Conservation (phyloP, 2,329 filamentous ascomycete genomes). For the Sclerotinia subarctica region DNA sequence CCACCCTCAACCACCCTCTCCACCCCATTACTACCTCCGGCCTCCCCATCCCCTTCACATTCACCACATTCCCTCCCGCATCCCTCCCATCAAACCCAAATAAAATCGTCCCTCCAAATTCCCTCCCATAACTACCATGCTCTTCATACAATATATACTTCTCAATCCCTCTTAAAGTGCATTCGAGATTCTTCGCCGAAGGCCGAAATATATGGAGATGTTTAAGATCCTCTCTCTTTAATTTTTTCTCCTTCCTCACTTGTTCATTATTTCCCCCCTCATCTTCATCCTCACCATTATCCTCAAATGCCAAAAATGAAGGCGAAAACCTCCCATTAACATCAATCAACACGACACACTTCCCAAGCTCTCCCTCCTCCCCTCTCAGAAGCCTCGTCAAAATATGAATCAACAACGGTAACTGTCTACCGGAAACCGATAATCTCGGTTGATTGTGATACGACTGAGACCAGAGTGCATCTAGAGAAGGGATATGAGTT, state of each 20-base stretch:
- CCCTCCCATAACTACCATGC: conserved; percentile 33
- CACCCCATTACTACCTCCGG: conserved; percentile 29
- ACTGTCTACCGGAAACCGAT: conserved; percentile 13
- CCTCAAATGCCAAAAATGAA: conserved; percentile 30
- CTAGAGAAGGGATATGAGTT: conserved; percentile 7
- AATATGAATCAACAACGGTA: conserved; percentile 10
- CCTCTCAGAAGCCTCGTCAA: conserved; percentile 37
- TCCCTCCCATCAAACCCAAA: conserved; percentile 30
- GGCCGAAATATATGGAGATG: conserved; percentile 37
- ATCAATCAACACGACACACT: conserved; percentile 47
- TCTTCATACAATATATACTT: conserved; percentile 35
- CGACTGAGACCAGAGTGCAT: background rate
- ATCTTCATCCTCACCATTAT: background rate
- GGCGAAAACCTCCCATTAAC: conserved; percentile 54
- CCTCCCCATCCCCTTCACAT: conserved; percentile 15
- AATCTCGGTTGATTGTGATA: conserved; percentile 2
- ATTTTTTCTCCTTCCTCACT: background rate
- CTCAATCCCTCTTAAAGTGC: conserved; percentile 32
- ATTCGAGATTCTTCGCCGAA: conserved; percentile 24
- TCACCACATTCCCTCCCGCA: conserved; percentile 25
- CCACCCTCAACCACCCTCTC: conserved; percentile 38
- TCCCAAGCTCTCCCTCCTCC: background rate
- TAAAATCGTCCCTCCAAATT: conserved; percentile 35
- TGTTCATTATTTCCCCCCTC: background rate
- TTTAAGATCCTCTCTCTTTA: conserved; percentile 24